phyloP scores from a whole-genome alignment of 495 filamentous ascomycete species.

The Neurospora sp. region DNA sequence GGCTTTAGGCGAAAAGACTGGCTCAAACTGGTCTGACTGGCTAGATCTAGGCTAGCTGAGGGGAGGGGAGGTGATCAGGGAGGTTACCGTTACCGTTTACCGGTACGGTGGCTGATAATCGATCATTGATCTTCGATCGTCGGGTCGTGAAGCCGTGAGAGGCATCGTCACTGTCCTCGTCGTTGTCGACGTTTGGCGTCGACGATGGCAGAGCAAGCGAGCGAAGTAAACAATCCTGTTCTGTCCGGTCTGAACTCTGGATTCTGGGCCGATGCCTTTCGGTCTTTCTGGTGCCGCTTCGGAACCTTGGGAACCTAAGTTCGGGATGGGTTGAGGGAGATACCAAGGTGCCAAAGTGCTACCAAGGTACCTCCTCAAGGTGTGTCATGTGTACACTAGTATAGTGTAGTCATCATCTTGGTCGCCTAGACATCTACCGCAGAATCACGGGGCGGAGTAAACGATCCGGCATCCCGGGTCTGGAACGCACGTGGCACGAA shows the following conservation, averaged over 20 bases:
- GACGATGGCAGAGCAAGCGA: not conserved
- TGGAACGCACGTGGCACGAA: not conserved
- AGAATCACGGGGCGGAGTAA: not conserved
- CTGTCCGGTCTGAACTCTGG: not conserved
- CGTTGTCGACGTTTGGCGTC: not conserved
- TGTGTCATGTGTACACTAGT: not conserved
- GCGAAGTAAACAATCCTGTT: not conserved
- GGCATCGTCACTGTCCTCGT: not conserved
- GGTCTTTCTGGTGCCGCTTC: too few species aligned
- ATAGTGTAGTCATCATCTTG: not conserved
- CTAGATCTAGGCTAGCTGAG: too few species aligned
- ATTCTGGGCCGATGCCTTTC: not conserved
- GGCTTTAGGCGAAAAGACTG: not conserved
- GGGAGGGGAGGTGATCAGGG: too few species aligned
- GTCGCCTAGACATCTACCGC: not conserved
- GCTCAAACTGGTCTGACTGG: too few species aligned
- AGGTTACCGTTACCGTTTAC: too few species aligned
- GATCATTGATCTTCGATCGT: not conserved
- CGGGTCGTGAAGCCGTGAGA: not conserved
- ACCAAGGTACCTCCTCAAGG: not conserved
- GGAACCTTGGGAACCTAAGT: too few species aligned
- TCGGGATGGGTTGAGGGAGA: too few species aligned
- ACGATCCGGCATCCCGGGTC: not conserved
- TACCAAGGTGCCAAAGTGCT: too few species aligned
- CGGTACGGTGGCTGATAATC: not conserved